Percentiles rank a stretch among this genome's conserved stretches.
Evolutionary conservation across 768 basidiomycete species (phyloP).

Genomic region (Mrakia blollopis): DNA sequence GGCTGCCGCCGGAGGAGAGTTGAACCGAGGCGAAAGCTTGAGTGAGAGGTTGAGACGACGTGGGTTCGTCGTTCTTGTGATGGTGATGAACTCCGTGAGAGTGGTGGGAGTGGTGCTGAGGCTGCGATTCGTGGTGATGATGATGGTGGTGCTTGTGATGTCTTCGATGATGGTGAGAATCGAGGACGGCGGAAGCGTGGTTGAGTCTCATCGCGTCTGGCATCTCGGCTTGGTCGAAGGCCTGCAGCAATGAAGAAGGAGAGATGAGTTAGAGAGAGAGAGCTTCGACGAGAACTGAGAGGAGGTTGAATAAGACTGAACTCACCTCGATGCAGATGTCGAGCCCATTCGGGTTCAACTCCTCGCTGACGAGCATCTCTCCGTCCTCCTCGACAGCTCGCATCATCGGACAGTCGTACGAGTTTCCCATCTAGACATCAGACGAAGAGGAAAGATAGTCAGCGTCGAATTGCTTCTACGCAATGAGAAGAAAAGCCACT

Average conservation of each 20-base stretch:
- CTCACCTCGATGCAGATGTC: conserved; percentile 71
- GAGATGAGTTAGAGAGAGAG: not conserved
- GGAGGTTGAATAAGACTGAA: not conserved
- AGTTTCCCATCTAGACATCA: conserved; percentile 61
- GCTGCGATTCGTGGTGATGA: conserved; percentile 2
- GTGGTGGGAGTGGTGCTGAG: not conserved
- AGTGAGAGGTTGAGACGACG: not conserved
- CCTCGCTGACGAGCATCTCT: not conserved
- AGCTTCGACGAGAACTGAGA: not conserved
- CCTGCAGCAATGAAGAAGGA: not conserved
- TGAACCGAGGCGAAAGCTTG: not conserved
- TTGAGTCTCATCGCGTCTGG: conserved; percentile 20
- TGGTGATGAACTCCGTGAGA: not conserved
- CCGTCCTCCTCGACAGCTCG: conserved; percentile 18
- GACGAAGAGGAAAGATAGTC: conserved; percentile 32
- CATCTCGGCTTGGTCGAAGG: conserved; percentile 32
- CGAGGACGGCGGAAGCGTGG: conserved; percentile 22
- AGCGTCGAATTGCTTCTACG: conserved; percentile 43
- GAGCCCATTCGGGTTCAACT: conserved; percentile 55
- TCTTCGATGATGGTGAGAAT: not conserved
- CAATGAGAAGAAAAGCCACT: conserved; percentile 11
- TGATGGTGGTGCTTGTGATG: not conserved
- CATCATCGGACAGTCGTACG: conserved; percentile 65
- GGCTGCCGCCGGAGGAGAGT: not conserved
- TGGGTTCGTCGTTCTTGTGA: not conserved